Base-by-base conservation (phyloP, 768 basidiomycete species). In the Neoboletus magnificus region DNA sequence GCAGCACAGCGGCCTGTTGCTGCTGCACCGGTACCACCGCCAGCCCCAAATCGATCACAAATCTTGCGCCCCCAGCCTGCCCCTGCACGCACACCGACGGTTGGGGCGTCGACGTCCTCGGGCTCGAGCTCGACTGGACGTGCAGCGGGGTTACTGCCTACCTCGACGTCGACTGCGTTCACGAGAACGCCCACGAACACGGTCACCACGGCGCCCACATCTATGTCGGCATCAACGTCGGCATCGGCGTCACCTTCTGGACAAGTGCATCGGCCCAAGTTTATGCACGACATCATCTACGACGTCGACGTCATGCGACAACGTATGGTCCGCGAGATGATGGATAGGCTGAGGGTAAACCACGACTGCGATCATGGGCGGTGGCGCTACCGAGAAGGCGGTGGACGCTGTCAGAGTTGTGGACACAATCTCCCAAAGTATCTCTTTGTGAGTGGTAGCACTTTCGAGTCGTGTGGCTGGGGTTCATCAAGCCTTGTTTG, bases 311-410 rank as follows among this genome's bases (percentile, higher is more conserved):
- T 43, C 15, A 40, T 10, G 47, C 61, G 65, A 30, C 58, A 61
- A 25, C 55, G 55, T 32, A 59, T 68, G 46, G 67, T 79, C 3
- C 61, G 39, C 13, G 61, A 69, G 40, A 71, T 64, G 60, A 72
- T 71, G 47, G 74, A 73, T 1, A 55, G 72, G 5, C 69, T 87
- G 39, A 68, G 82, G 10, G 67, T 71, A 6, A 77, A 82, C 55
- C 87, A 87, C 62, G 76, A 83, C 3, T 88, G 86, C 54, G 18
- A 56, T 12, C 71, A 76, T 4, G 69, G 68, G 44, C 47, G n/a
- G 0, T 86, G 84, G 83, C 67, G 60, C 25, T 75, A 76, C 37
- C 70, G 75, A 0, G 1, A 64, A 2, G 82, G 81, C 0, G 74
- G 73, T 0, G 79, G 77, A 5, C 47, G 27, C 11, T 85, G 84